Evolutionary conservation across 2,329 filamentous ascomycete species (phyloP), one percentile per base, ranked within the genome.

Genomic region (Cercospora brassicicola): DNA sequence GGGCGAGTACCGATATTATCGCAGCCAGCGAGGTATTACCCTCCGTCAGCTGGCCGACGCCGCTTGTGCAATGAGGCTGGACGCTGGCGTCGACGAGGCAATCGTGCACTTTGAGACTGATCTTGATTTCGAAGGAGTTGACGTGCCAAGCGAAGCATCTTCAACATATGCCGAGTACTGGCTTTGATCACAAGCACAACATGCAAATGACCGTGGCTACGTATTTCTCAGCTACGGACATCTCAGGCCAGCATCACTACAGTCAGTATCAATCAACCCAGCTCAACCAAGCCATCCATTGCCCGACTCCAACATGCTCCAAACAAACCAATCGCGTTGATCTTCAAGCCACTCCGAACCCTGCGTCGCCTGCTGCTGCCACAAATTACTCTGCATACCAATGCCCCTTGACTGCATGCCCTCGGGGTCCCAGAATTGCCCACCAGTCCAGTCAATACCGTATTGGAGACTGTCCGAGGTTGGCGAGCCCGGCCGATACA

Each of bases 31-130:
- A 57, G 66, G 66, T 13, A 57, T 68, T 18, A 65, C 62, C 1
- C 51, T 68, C 15, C 51, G 66, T 28, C 62, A 68, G 10, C 57
- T 68, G 23, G 62, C 63, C 5, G 59, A 62, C 45, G 66, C 62
- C 36, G 66, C 66, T 23, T 65, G 61, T 36, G 66, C 57, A 30
- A 67, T 67, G 66, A 67, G 48, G 48, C n/a, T n/a, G 4, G 23
- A 56, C 10, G 61, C 62, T 33, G 61, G 56, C 15, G 62, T 65
- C 10, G 66, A 68, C 7, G 62, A 65, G 18, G 66, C 66, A 2
- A 65, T 68, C 13, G 59, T 68, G 23, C 66, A 68, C 18, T 68
- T 68, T 53, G 62, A 68, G 28, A 68, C 62, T 8, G 66, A 68
- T 8, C 59, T 68, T 13, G 51, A 59, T 48, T 26, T 59, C 15